Base-by-base conservation (phyloP, 2,329 filamentous ascomycete species). In the Fusarium succisae region DNA sequence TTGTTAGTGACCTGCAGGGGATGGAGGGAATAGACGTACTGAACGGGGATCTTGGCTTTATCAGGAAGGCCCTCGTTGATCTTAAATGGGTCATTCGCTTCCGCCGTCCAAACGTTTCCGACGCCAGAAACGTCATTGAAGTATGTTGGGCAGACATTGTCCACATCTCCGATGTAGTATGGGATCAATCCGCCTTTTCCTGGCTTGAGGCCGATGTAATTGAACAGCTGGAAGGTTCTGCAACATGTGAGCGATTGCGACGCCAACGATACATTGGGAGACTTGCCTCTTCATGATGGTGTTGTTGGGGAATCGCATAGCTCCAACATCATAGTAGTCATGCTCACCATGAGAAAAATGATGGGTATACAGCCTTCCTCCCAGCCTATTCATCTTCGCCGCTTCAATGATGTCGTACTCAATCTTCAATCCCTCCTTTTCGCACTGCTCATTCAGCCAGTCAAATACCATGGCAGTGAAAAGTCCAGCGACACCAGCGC, bases 281-380 rank as follows among this genome's bases (percentile, higher is more conserved):
- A 43, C 63, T 20, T 12, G 72, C 76, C 74, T 70, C 18, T 63
- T 68, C 76, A 78, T 78, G 30, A 76, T 65, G 4, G 51, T 32
- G n/a, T 79, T 83, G 11, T 82, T 74, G 0, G 83, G 83, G 44
- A 82, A 84, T 8, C 83, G 68, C 84, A 85, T 85, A 0, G 83
- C 84, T 7, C 83, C 83, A 12, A 84, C 79, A 62, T 84, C 83
- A 59, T 80, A 72, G 17, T 77, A 78, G 6, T 77, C 71, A 10
- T 78, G 73, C 3, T 35, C 15, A 1, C 57, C 45, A 3, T 68
- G 18, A 2, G 63, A 55, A 55, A 85, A 84, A 3, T 75, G 61
- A 24, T 84, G 75, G 0, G 83, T 83, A 57, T 77, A 84, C 8
- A 84, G 71, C 2, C 83, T 74, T 2, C 83, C 82, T n/a, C 83